Evolutionary conservation across 2,329 filamentous ascomycete species (phyloP), one percentile per base, ranked within the genome.

Genomic region (Apiospora kogelbergensis): DNA sequence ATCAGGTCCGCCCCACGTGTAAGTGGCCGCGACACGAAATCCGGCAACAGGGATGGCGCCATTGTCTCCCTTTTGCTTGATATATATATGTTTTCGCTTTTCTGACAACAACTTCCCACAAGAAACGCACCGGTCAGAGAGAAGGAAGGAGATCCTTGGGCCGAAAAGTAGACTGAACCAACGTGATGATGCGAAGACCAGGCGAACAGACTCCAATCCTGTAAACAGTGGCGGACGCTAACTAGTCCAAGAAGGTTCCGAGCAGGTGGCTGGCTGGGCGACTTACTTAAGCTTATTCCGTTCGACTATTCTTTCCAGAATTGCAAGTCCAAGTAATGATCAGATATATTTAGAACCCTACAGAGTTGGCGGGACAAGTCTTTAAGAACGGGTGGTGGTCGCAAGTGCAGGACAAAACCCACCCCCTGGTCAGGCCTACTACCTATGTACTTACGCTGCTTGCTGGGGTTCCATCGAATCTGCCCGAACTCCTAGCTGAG

Each of bases 1-100:
- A 84, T 71, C 33, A 81, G 70, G 69, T 84, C 81, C 30, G 80
- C 77, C 40, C 81, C 79, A 63, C 76, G 78, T 33, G 78, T 79
- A 22, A 84, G 73, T 33, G 83, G 81, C 69, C 78, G 75, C 40
- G 78, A 78, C 69, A 85, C 70, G 57, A 77, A 72, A 20, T 78
- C 74, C 17, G 82, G 80, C 40, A 84, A 74, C 45, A 79, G 77
- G 46, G 81, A 80, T 46, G 74, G 67, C 78, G 80, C 26, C 53
- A 60, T 60, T 22, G 53, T 60, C 1, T 6, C 15, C 20, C 17
- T 30, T 20, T 3, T 30, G 6, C n/a, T n/a, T n/a, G n/a, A n/a
- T n/a, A n/a, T n/a, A n/a, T n/a, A n/a, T n/a, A n/a, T n/a, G 26
- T 17, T 30, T 53, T 6, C 13, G 5, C 13, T 9, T 53, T 53